phyloP scores from a whole-genome alignment of 768 basidiomycete genomes.

The Macrocybe gigantea region DNA sequence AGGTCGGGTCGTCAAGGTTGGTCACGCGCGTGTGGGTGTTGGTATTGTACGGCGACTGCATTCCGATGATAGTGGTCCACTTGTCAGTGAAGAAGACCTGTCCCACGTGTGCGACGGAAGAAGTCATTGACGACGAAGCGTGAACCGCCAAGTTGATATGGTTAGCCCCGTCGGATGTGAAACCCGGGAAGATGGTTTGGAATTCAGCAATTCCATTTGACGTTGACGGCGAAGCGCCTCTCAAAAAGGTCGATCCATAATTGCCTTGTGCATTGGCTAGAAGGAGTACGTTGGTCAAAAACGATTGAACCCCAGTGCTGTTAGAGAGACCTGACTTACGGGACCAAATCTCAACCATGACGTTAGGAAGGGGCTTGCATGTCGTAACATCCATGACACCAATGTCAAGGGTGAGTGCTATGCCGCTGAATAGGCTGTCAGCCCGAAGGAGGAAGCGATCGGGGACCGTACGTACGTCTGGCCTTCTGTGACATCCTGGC shows the following conservation, averaged over 20 bases:
- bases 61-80: slow-evolving; percentile 21
- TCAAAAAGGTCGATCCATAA: background rate
- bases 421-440: slow-evolving; percentile 15
- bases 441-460: no score
- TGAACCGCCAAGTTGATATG: slow-evolving; percentile 29
- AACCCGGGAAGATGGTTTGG: slow-evolving; percentile 25
- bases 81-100: slow-evolving; percentile 30
- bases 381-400: background rate
- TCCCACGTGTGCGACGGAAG: slow-evolving; percentile 23
- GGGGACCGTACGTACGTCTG: slow-evolving; percentile 10
- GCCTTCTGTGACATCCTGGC: slow-evolving; percentile 17
- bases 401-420: slow-evolving; percentile 20
- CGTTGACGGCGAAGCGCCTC: no score
- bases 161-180: slow-evolving; percentile 23
- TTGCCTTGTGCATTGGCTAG: background rate
- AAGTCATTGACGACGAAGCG: slow-evolving; percentile 11
- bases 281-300: background rate
- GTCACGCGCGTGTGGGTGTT: slow-evolving; percentile 19
- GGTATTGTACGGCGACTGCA: slow-evolving; percentile 18
- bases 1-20: slow-evolving; percentile 25
- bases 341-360: background rate
- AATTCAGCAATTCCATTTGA: slow-evolving; percentile 23
- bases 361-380: background rate
- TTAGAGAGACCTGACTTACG: background rate
- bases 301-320: background rate